phyloP scores from a whole-genome alignment of 768 basidiomycete genomes.

The Hysterangium stoloniferum region DNA sequence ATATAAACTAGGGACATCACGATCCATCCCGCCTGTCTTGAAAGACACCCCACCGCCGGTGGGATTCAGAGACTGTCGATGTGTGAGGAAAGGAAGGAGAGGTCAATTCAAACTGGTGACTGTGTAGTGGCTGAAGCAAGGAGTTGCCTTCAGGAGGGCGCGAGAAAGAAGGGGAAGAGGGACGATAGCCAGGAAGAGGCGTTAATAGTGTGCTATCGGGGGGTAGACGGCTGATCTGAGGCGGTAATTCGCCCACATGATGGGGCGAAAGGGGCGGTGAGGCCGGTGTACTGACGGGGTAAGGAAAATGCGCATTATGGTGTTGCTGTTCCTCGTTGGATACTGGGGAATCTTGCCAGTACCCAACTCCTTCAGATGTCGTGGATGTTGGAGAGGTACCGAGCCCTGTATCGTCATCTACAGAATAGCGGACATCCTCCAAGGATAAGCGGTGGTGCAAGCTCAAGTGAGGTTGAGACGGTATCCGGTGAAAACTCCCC shows the following conservation, averaged over 20 bases:
- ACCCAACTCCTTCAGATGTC: background rate
- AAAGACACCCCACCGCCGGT: background rate
- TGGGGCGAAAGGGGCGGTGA: background rate
- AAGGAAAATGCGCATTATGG: background rate
- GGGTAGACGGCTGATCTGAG: conserved; percentile 32
- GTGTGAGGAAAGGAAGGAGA: background rate
- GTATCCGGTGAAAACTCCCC: background rate
- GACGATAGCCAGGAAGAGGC: conserved; percentile 55
- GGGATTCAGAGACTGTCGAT: background rate
- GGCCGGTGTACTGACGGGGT: conserved; percentile 2
- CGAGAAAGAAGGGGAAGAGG: conserved; percentile 24
- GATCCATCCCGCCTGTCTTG: conserved; percentile 1
- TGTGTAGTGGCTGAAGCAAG: conserved; percentile 59
- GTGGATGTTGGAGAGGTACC: conserved; percentile 1
- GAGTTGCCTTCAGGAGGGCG: conserved; percentile 56
- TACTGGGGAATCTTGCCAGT: background rate
- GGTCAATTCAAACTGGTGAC: conserved; percentile 32
- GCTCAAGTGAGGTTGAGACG: background rate
- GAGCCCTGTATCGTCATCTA: background rate
- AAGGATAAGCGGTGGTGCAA: conserved; percentile 5
- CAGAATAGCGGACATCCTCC: conserved; percentile 2
- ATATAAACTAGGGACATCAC: background rate
- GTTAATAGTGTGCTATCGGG: conserved; percentile 64
- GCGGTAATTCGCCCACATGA: background rate
- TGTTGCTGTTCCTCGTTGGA: background rate